A percentile compares a stretch with the other conserved stretches of the same genome.
These are phyloP conservation scores for Epichloe scottii DNA, from an alignment of 2,329 filamentous ascomycete genomes.

Conservation along the genomic window DNA sequence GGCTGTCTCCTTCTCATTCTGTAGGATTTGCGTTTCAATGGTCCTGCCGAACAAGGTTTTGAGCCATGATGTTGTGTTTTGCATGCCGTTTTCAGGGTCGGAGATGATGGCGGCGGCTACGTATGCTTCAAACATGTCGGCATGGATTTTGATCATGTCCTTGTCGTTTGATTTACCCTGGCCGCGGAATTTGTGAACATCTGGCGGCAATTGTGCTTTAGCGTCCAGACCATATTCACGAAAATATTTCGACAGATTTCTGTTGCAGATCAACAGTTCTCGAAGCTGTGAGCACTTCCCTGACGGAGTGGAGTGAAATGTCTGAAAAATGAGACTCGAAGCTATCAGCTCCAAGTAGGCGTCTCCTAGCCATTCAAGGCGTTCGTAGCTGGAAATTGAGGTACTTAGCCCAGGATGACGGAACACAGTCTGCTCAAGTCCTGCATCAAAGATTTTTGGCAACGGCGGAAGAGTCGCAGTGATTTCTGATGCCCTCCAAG, in stretches of 20 bases:
- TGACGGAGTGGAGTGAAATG: conserved; percentile 50
- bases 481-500: conserved; percentile 40
- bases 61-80: conserved; percentile 56
- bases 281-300: conserved; percentile 65
- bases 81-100: conserved; percentile 49
- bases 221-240: conserved; percentile 57
- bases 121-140: conserved; percentile 86
- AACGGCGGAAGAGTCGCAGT: conserved; percentile 39
- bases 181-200: conserved; percentile 21
- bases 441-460: conserved; percentile 46
- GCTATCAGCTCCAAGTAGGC: conserved; percentile 71
- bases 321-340: conserved; percentile 61
- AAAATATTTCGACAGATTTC: conserved; percentile 60
- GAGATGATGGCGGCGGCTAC: conserved; percentile 66
- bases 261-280: conserved; percentile 70
- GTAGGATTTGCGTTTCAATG: conserved; percentile 40
- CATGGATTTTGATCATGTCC: conserved; percentile 58
- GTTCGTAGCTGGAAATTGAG: conserved; percentile 49
- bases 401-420: conserved; percentile 44
- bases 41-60: conserved; percentile 60
- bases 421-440: conserved; percentile 51
- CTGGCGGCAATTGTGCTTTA: conserved; percentile 43
- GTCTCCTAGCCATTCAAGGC: conserved; percentile 81
- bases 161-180: conserved; percentile 28
- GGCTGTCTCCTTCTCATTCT: conserved; percentile 10